Base-by-base conservation (phyloP, 257 asterid genomes). In the Leonotis leonurus region DNA sequence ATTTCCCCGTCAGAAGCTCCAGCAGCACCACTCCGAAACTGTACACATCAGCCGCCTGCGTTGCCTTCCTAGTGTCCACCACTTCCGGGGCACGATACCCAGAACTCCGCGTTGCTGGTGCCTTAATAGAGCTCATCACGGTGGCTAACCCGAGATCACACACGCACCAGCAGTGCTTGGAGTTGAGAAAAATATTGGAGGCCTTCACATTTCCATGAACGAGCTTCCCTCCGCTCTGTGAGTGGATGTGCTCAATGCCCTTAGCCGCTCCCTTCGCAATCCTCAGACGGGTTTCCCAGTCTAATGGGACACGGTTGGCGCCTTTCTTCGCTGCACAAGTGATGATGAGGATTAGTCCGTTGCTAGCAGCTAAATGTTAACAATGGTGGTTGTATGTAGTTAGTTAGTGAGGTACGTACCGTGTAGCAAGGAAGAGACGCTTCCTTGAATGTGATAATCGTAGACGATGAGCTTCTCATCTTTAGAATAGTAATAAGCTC, bases 391-490 rank as follows among this genome's bases (percentile, higher is more conserved):
- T n/a, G n/a, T n/a, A n/a, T n/a, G n/a, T n/a, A n/a, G n/a, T n/a
- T n/a, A n/a, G n/a, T n/a, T n/a, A n/a, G n/a, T n/a, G n/a, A n/a
- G n/a, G n/a, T n/a, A n/a, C 36, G 39, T 77, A 81, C 86, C 82
- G 18, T 79, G 82, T 46, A 79, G 48, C 55, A 79, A 59, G 0
- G 72, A 8, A 10, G 75, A 76, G 4, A 64, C 72, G 26, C 80
- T 73, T 55, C 85, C 85, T 52, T 55, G 82, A 70, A 50, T 74
- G 69, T 81, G 73, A 54, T 74, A 81, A 64, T 87, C 95, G 30
- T 82, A 87, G 7, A 87, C 92, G 82, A 84, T 72, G 12, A 87
- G 95, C 80, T 82, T 87, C 70, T 87, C 95, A 29, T 87, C 95
- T 26, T 87, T 87, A 13, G 95, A 87, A 68, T 81, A 87, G 60